Percentiles rank a stretch among this genome's conserved stretches.
phyloP scores from a whole-genome alignment of 2,329 filamentous ascomycete genomes.

The Aspergillus phoenicis region DNA sequence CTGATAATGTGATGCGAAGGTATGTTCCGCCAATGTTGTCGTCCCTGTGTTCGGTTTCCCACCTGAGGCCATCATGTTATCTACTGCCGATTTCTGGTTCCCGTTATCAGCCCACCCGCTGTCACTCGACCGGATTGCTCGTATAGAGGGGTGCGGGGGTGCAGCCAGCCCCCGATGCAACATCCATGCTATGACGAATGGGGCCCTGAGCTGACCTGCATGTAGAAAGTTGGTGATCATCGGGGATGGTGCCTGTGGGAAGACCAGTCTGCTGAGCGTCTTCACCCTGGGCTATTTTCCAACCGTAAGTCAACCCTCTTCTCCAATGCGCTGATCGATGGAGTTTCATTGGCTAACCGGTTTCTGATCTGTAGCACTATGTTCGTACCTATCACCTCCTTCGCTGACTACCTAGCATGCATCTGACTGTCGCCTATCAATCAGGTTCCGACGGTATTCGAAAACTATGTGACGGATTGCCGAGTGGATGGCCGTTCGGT shows the following conservation, averaged over 20 bases:
- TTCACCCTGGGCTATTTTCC: conserved; percentile 98
- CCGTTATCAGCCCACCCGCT: conserved; percentile 5
- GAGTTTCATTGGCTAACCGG: conserved; percentile 23
- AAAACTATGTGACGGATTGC: conserved; percentile 99
- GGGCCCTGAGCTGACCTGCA: conserved; percentile 22
- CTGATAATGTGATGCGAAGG: conserved; percentile 56
- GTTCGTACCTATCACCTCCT: conserved; percentile 34
- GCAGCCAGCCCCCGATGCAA: background rate
- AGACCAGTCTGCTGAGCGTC: conserved; percentile 94
- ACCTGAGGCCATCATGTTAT: conserved; percentile 1
- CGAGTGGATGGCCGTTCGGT: conserved; percentile 98
- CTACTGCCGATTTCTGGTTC: background rate
- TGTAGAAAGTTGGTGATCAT: conserved; percentile 93
- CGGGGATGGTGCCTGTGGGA: conserved; percentile 95
- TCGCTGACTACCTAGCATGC: background rate
- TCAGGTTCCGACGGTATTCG: conserved; percentile 93
- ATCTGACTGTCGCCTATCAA: conserved; percentile 17
- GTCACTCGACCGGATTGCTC: background rate
- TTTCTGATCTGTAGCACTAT: conserved; percentile 43
- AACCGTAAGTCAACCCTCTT: conserved; percentile 66
- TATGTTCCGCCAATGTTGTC: conserved; percentile 44
- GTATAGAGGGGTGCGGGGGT: background rate
- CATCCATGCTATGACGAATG: background rate
- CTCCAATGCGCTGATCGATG: background rate
- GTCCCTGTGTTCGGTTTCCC: background rate